These are phyloP conservation scores for Fusarium sp. DNA, from an alignment of 2,329 filamentous ascomycete species.

Conservation along the genomic window DNA sequence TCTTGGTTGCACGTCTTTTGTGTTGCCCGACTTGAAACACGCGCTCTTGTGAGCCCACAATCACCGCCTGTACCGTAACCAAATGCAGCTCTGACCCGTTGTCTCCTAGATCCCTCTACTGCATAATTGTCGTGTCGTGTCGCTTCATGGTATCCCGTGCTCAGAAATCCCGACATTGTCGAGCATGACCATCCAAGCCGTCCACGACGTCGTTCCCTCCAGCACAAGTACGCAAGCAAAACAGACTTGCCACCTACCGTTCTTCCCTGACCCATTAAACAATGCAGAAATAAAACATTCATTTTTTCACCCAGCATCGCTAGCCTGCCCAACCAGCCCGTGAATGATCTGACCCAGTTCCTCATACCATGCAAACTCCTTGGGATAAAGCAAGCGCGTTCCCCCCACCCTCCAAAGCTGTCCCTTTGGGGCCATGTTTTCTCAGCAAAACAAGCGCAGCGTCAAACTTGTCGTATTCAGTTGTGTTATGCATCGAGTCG, in stretches of 20 bases:
- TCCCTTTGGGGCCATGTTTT: constrained; percentile 3
- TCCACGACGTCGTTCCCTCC: neutral
- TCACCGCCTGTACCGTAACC: constrained; percentile 17
- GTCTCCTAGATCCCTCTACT: constrained; percentile 14
- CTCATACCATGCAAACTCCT: constrained; percentile 15
- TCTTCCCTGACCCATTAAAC: constrained; percentile 21
- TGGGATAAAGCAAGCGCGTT: constrained; percentile 18
- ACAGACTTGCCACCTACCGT: constrained; percentile 29
- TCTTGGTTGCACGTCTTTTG: constrained; percentile 17
- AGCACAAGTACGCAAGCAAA: constrained; percentile 26
- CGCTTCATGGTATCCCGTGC: constrained; percentile 15
- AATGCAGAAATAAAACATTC: constrained; percentile 35
- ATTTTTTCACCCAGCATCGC: constrained; percentile 39
- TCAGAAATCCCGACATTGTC: constrained; percentile 3
- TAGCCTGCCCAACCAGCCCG: constrained; percentile 32
- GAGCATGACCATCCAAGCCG: neutral
- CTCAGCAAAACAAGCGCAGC: constrained; percentile 11
- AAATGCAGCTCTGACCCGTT: constrained; percentile 28
- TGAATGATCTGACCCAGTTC: constrained; percentile 32
- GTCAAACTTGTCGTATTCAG: neutral
- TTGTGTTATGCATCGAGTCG: neutral
- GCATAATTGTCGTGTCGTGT: constrained; percentile 26
- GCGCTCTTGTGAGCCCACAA: constrained; percentile 31
- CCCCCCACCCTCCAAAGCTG: constrained; percentile 3
- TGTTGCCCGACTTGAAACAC: constrained; percentile 22